phyloP scores from a whole-genome alignment of 306 rosid species.

The Trichosanthes truncata region DNA sequence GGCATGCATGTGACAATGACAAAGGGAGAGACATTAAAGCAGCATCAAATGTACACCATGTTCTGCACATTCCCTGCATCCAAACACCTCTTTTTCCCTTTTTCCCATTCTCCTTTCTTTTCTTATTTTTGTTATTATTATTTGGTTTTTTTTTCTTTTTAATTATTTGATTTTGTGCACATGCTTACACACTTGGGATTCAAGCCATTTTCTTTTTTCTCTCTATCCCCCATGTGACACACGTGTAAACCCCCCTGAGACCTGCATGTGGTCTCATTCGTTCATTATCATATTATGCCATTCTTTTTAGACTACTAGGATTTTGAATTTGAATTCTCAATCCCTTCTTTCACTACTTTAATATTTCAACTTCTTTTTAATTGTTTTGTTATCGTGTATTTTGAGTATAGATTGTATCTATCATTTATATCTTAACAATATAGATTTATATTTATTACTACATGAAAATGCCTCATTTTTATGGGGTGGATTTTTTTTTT shows the following conservation, averaged over 20 bases:
- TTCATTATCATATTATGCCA: background rate
- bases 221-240: slow-evolving; percentile 44
- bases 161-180: slow-evolving; percentile 18
- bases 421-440: no score
- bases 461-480: no score
- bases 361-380: no score
- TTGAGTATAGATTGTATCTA: no score
- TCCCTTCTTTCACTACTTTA: background rate
- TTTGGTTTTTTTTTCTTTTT: background rate
- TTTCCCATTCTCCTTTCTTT: background rate
- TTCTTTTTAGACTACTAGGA: background rate
- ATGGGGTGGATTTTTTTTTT: no score
- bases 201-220: slow-evolving; percentile 10
- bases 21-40: slow-evolving; percentile 58
- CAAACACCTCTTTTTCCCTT: slow-evolving; percentile 25
- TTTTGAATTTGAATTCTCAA: background rate
- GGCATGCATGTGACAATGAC: slow-evolving; percentile 49
- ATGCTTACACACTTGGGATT: slow-evolving; percentile 27
- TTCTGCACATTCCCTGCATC: slow-evolving; percentile 97
- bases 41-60: slow-evolving; percentile 76
- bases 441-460: no score
- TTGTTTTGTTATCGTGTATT: background rate
- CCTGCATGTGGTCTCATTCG: slow-evolving; percentile 28
- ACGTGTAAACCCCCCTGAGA: slow-evolving; percentile 18
- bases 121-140: background rate